Conservation (phyloP, 768 basidiomycete species). For the Pleurotus sapidus region DNA sequence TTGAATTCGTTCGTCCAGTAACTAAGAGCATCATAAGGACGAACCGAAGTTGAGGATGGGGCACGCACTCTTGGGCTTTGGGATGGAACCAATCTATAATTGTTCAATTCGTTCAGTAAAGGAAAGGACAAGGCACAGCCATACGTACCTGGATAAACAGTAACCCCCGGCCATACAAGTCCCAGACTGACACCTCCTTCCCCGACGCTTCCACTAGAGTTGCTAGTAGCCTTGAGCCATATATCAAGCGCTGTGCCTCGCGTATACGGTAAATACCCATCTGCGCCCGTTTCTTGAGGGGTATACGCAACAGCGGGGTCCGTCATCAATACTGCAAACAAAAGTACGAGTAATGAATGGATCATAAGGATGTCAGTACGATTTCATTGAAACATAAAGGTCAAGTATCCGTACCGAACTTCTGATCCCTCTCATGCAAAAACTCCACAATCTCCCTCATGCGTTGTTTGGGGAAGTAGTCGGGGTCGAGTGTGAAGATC, state of each 20-base stretch:
- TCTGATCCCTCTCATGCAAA: constrained; percentile 58
- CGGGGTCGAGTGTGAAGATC: constrained; percentile 66
- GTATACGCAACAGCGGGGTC: constrained; percentile 65
- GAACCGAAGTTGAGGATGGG: background rate
- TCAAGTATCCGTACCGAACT: constrained; percentile 39
- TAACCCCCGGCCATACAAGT: constrained; percentile 65
- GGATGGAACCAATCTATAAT: constrained; percentile 59
- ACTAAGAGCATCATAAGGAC: constrained; percentile 22
- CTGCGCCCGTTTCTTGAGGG: constrained; percentile 22
- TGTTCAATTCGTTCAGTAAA: background rate
- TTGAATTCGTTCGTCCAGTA: constrained; percentile 65
- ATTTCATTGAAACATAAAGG: background rate
- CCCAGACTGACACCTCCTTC: constrained; percentile 51
- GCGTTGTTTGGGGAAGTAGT: constrained; percentile 60
- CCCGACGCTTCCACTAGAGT: too few species aligned
- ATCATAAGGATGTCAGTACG: background rate
- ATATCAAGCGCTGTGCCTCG: constrained; percentile 51
- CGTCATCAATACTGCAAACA: constrained; percentile 59
- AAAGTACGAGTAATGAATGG: background rate
- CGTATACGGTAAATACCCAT: constrained; percentile 51
- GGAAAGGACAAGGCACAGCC: background rate
- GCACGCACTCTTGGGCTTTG: constrained; percentile 43
- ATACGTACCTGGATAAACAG: constrained; percentile 49
- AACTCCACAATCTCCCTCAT: constrained; percentile 67
- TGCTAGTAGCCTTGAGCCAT: constrained; percentile 59